Conservation (phyloP, 805 yeast genomes). For the Kodamaea restingae region DNA sequence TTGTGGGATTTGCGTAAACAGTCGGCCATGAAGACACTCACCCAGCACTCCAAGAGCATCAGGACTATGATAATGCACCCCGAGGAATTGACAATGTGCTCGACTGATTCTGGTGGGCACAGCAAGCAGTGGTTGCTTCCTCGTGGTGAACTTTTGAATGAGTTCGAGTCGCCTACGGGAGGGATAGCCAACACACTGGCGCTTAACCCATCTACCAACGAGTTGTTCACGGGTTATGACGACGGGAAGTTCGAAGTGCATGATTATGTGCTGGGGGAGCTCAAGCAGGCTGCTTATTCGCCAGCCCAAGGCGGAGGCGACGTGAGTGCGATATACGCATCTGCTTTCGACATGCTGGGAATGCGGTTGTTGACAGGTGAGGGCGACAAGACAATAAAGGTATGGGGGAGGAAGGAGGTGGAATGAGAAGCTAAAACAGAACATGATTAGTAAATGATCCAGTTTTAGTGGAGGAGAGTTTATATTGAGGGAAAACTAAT, state of each 20-base stretch:
- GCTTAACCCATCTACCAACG: constrained; percentile 56
- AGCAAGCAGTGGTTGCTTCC: constrained; percentile 83
- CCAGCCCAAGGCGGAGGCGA: constrained; percentile 66
- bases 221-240: constrained; percentile 78
- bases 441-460: too few species aligned
- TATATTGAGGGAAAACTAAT: too few species aligned
- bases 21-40: constrained; percentile 61
- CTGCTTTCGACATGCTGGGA: constrained; percentile 77
- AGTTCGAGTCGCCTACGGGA: constrained; percentile 47
- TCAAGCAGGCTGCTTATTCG: constrained; percentile 52
- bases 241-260: constrained; percentile 73
- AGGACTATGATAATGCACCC: constrained; percentile 71
- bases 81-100: constrained; percentile 64
- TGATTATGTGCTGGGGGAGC: constrained; percentile 71
- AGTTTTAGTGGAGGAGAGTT: too few species aligned
- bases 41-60: constrained; percentile 82
- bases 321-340: constrained; percentile 64
- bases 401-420: constrained; percentile 47
- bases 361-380: constrained; percentile 80
- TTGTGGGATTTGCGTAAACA: constrained; percentile 92
- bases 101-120: constrained; percentile 72
- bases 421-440: too few species aligned
- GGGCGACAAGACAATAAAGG: constrained; percentile 80
- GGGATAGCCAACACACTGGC: constrained; percentile 65
- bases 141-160: constrained; percentile 58